Percentiles rank a stretch among this genome's conserved stretches.
Evolutionary conservation across 805 yeast species (phyloP).

Genomic region (Lachancea kluyveri): DNA sequence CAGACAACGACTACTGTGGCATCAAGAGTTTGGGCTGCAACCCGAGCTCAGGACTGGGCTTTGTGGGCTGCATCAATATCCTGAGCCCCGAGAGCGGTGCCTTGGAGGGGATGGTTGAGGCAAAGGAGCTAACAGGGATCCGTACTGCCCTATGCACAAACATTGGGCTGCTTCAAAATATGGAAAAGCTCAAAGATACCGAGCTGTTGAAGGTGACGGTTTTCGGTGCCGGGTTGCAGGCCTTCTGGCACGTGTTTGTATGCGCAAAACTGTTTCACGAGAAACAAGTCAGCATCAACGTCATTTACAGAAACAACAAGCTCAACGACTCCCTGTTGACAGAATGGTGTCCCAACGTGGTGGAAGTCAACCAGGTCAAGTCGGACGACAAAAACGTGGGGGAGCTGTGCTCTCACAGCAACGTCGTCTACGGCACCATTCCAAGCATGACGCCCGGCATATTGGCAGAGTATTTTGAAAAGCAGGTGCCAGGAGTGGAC

Average conservation of each 20-base stretch:
- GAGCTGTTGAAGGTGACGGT: constrained; percentile 27
- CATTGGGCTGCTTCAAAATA: constrained; percentile 34
- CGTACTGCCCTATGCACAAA: constrained; percentile 58
- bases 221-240: constrained; percentile 61
- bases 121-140: constrained; percentile 55
- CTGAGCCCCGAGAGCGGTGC: constrained; percentile 46
- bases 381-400: constrained; percentile 18
- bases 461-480: constrained; percentile 24
- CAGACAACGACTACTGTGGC: constrained; percentile 47
- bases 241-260: constrained; percentile 49
- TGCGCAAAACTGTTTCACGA: constrained; percentile 8
- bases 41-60: constrained; percentile 51
- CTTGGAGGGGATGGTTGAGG: constrained; percentile 49
- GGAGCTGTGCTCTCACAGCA: constrained; percentile 32
- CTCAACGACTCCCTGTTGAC: constrained; percentile 45
- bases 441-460: constrained; percentile 51
- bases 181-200: constrained; percentile 12
- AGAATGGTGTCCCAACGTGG: constrained; percentile 28
- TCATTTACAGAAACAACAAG: constrained; percentile 33
- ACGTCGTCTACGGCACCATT: constrained; percentile 52
- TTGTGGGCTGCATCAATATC: constrained; percentile 50
- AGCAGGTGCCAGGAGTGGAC: constrained; percentile 18
- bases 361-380: constrained; percentile 27
- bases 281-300: constrained; percentile 32
- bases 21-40: constrained; percentile 44